Evolutionary conservation across 208 protist genomes (phyloP), one percentile per base, ranked within the genome.

Genomic region (Acanthamoeba healyi): DNA sequence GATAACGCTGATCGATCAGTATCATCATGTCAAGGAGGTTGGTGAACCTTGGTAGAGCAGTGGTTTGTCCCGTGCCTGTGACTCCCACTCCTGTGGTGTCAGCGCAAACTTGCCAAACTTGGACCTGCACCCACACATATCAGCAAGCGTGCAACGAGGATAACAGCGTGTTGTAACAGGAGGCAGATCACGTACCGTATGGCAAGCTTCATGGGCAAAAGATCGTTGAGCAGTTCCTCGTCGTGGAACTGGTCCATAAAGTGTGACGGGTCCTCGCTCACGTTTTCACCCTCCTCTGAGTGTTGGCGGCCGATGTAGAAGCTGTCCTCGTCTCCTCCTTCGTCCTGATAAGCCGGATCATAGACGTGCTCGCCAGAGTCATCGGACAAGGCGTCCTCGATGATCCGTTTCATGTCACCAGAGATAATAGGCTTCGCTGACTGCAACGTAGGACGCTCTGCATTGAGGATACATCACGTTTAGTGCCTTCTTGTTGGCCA

Each of bases 21-120:
- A n/a, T n/a, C n/a, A n/a, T n/a, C n/a, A n/a, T n/a, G n/a, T n/a
- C n/a, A n/a, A n/a, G n/a, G n/a, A n/a, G n/a, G n/a, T n/a, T n/a
- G n/a, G 44, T 12, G 44, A 49, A 82, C 72, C 77, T 17, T 86
- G 77, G 34, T 40, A 86, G 24, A 86, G 49, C 34, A 86, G 49
- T n/a, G 77, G 77, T 29, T 36, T 51, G 29, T 51, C 77, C 1
- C 77, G 77, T 42, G 77, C 32, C 24, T 51, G 49, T 19, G 7
- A 51, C 7, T 58, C 44, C 77, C 77, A 86, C 29, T 86, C 77
- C 40, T 22, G 42, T 29, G 34, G 40, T 0, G 77, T 86, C 42
- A 86, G 49, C 40, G 77, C 77, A 38, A 58, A 86, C 77, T 86
- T 86, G 26, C 77, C 49, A 34, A 86, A 86, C 77, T 86, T 86